Conservation (phyloP, 805 yeast species). For the Clavispora asparagi region DNA sequence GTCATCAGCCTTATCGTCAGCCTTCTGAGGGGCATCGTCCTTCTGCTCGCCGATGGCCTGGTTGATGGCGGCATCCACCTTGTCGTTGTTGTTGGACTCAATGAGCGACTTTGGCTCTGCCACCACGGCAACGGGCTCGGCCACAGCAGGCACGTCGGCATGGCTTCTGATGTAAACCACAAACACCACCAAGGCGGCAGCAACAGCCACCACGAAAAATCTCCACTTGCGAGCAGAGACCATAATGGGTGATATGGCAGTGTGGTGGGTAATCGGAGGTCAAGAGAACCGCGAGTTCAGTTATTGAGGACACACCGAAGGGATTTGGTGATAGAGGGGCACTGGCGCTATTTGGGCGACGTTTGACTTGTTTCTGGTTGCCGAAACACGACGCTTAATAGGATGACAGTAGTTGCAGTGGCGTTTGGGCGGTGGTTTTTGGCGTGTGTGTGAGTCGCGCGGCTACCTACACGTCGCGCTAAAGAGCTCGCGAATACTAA, state of each 20-base stretch:
- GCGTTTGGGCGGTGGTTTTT: no score
- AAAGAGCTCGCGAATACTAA: no score
- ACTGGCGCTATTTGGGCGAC: no score
- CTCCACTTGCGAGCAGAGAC: neutral
- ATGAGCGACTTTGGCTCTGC: conserved; percentile 20
- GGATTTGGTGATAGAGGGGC: no score
- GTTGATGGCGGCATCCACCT: conserved; percentile 37
- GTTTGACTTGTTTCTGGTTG: no score
- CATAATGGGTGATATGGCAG: neutral
- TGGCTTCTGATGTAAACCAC: neutral
- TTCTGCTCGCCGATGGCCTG: conserved; percentile 26
- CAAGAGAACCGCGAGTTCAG: no score
- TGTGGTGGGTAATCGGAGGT: no score
- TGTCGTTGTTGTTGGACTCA: conserved; percentile 31
- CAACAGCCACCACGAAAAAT: neutral
- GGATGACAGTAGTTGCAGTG: no score
- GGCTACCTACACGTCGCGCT: no score
- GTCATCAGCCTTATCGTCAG: conserved; percentile 6
- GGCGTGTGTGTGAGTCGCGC: no score
- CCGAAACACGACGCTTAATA: no score
- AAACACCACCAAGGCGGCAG: neutral
- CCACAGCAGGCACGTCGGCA: neutral
- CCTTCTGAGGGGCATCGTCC: conserved; percentile 8
- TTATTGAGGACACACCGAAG: no score
- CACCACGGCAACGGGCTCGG: conserved; percentile 2